Evolutionary conservation across 2,329 filamentous ascomycete species (phyloP).

Genomic region (Exophiala spinifera): DNA sequence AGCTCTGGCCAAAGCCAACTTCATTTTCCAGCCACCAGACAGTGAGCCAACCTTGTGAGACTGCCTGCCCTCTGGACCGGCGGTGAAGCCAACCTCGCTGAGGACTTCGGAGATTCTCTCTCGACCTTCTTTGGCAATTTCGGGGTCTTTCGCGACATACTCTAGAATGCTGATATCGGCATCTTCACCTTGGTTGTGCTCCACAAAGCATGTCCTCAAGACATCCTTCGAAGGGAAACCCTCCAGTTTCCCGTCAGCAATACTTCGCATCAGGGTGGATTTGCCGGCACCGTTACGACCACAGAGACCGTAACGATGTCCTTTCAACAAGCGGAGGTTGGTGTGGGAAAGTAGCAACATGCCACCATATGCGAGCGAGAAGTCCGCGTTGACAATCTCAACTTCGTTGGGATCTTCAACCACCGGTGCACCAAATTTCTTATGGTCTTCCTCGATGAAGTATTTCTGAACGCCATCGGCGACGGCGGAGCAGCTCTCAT

Average conservation of each 20-base stretch:
- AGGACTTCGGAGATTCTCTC: conserved; percentile 82
- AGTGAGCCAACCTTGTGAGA: conserved; percentile 87
- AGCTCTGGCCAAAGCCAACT: conserved; percentile 88
- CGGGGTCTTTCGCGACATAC: conserved; percentile 85
- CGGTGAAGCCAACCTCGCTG: conserved; percentile 87
- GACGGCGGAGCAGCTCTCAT: conserved; percentile 61
- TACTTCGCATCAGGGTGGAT: conserved; percentile 97
- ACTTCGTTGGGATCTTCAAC: conserved; percentile 88
- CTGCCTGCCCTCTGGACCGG: conserved; percentile 85
- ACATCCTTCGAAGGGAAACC: conserved; percentile 92
- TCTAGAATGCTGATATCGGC: conserved; percentile 94
- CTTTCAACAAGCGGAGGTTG: conserved; percentile 89
- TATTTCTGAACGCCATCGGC: conserved; percentile 71
- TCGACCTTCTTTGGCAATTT: conserved; percentile 71
- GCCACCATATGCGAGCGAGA: conserved; percentile 94
- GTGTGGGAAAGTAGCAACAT: conserved; percentile 97
- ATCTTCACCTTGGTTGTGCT: conserved; percentile 98
- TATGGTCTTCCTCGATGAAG: conserved; percentile 80
- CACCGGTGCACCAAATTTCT: conserved; percentile 78
- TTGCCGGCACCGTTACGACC: conserved; percentile 97
- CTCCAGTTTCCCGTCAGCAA: conserved; percentile 91
- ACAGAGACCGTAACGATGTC: conserved; percentile 94
- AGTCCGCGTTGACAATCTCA: conserved; percentile 96
- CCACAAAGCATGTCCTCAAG: conserved; percentile 93
- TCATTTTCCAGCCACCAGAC: conserved; percentile 99